Base-by-base conservation (phyloP, 345 rosid genomes). In the Linum trigynum region DNA sequence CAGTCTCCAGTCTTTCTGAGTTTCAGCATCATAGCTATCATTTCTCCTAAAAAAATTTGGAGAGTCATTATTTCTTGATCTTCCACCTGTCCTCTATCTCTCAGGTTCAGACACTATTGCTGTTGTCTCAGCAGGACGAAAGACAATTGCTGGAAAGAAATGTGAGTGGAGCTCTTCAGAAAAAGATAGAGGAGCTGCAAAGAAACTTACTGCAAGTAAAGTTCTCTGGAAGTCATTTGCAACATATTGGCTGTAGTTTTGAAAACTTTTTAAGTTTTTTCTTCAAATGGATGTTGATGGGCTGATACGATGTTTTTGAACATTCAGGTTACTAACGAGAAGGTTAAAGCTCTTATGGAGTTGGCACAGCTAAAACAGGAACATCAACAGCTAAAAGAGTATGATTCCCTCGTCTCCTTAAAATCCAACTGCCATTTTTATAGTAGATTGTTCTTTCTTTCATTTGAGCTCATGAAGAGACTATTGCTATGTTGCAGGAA, bases 121-220 rank as follows among this genome's bases (percentile, higher is more conserved):
- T 95, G 75, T 67, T 95, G 70, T 91, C 99, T 7, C 97, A 95
- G 78, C 87, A 91, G 76, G 99, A 89, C 72, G 99, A 91, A 80
- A 84, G 97, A 68, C 95, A 91, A 80, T 77, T 91, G 67, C 80
- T 91, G 74, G 96, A 95, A 76, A 87, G 75, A 79, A 95, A 95
- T 79, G 85, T 89, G 68, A 81, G 79, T 69, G 83, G 74, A 66
- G 96, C 90, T 72, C 98, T 95, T 65, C 91, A 79, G 79, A 83
- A 83, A 74, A 95, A 83, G 78, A 72, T 83, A 66, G 98, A 87
- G 63, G 97, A 91, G 80, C 96, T 95, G 66, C 91, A 91, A 72
- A 82, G 94, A 81, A 95, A 85, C 75, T 79, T 95, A 69, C 75
- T 85, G 69, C 97, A 89, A 82, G 97, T 89, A 78, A 80, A 45